Conservation (phyloP, 2,329 filamentous ascomycete species). For the Apiospora koreana region DNA sequence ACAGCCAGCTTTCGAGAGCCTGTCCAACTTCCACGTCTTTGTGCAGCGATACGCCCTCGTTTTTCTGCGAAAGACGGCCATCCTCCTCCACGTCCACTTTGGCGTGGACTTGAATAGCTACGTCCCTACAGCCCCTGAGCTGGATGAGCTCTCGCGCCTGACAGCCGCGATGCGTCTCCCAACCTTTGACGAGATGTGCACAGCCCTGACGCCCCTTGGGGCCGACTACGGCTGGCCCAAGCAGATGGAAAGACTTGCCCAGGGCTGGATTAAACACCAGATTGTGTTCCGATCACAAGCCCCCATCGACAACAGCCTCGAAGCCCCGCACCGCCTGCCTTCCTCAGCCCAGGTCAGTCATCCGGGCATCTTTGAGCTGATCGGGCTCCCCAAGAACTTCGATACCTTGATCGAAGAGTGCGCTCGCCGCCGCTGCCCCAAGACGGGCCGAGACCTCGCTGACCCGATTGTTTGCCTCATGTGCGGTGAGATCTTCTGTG, state of each 20-base stretch:
- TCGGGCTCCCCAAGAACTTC: conserved; percentile 89
- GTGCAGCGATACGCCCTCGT: conserved; percentile 83
- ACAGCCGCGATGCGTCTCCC: conserved; percentile 76
- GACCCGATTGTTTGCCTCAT: conserved; percentile 93
- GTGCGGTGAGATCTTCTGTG: conserved; percentile 96
- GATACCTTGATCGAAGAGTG: conserved; percentile 92
- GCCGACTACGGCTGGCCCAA: conserved; percentile 51
- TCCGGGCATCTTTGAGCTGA: conserved; percentile 89
- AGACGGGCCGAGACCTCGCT: conserved; percentile 84
- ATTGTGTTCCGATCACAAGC: conserved; percentile 36
- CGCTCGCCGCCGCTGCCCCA: conserved; percentile 80
- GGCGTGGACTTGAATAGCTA: conserved; percentile 84
- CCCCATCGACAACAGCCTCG: conserved; percentile 10
- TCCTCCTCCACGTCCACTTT: conserved; percentile 85
- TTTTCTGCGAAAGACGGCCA: conserved; percentile 81
- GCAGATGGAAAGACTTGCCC: conserved; percentile 47
- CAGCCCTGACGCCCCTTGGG: conserved; percentile 51
- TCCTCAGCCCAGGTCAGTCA: conserved; percentile 64
- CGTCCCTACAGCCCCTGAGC: conserved; percentile 61
- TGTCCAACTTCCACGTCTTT: conserved; percentile 58
- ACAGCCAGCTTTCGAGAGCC: conserved; percentile 54
- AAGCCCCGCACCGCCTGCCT: conserved; percentile 27
- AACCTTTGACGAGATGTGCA: conserved; percentile 76
- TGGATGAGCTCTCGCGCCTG: conserved; percentile 80
- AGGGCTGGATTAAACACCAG: conserved; percentile 75